These are phyloP conservation scores for Fistulinella prunicolor DNA, from an alignment of 768 basidiomycete genomes.

Conservation along the genomic window DNA sequence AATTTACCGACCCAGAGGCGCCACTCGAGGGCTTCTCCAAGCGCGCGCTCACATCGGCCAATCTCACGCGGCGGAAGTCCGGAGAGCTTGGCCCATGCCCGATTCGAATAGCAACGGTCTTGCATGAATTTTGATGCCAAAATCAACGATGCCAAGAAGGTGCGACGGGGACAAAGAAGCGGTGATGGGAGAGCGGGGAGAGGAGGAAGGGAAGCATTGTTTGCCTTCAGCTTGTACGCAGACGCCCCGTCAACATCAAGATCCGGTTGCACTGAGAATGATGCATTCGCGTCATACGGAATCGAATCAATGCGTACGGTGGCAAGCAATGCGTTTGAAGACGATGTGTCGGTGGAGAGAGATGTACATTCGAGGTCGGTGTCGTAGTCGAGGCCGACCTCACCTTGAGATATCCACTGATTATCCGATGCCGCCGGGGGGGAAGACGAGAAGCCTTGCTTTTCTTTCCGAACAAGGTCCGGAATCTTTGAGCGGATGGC, in stretches of 20 bases:
- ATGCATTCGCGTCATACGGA: slow-evolving; percentile 10
- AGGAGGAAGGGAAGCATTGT: slow-evolving; percentile 27
- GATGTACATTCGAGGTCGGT: slow-evolving; percentile 28
- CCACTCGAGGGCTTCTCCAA: slow-evolving; percentile 86
- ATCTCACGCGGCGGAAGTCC: slow-evolving; percentile 85
- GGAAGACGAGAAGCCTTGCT: slow-evolving; percentile 39
- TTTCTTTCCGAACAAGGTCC: slow-evolving; percentile 54
- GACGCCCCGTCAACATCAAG: slow-evolving; percentile 9
- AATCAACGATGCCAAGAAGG: slow-evolving; percentile 86
- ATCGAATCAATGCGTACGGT: slow-evolving; percentile 45
- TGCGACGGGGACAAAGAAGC: slow-evolving; percentile 81
- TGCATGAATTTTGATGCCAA: slow-evolving; percentile 91
- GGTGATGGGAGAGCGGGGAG: slow-evolving; percentile 64
- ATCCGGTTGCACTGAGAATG: slow-evolving; percentile 18
- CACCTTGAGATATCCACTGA: slow-evolving; percentile 41
- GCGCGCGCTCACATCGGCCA: slow-evolving; percentile 81
- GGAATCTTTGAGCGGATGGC: slow-evolving; percentile 73
- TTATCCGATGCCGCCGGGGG: slow-evolving; percentile 41
- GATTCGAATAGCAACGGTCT: slow-evolving; percentile 91
- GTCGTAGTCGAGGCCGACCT: slow-evolving; percentile 43
- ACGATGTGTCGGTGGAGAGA: slow-evolving; percentile 4
- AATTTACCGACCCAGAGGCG: slow-evolving; percentile 89
- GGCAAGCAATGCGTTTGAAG: slow-evolving; percentile 33
- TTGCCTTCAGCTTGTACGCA: slow-evolving; percentile 12
- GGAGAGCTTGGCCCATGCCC: slow-evolving; percentile 93